Evolutionary conservation across 495 filamentous ascomycete species (phyloP), one percentile per base, ranked within the genome.

Genomic region (Aspergillus wentii): DNA sequence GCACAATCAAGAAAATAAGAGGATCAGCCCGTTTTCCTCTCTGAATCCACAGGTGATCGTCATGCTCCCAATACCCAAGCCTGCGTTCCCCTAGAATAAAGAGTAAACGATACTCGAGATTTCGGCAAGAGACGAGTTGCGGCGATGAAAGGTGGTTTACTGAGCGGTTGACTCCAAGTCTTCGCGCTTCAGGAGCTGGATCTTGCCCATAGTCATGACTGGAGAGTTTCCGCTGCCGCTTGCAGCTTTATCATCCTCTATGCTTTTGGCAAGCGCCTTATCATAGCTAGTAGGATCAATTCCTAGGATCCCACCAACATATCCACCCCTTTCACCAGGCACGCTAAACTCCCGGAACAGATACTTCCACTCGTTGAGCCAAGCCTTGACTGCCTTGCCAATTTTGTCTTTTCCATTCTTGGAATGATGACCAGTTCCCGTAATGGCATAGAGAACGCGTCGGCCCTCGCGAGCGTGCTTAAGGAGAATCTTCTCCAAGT

Each of bases 341-440:
- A 95, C 91, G 30, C 84, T 89, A 60, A 99, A 99, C 62, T 99
- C 94, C 25, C 90, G 83, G 60, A 88, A 99, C 1, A 89, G 83
- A 49, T 95, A 97, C 42, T 85, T 82, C 89, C 89, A 95, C 51
- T 97, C 91, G 50, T 91, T 91, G 17, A 99, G 69, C 66, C 94
- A 99, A 29, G 69, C 74, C 35, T 91, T 81, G 45, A 99, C 78
- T 6, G 89, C 87, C 67, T 95, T 96, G 43, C 91, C 91, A 19
- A 99, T 84, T 62, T 99, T 99, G 58, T 99, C 94, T 61, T 96
- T 97, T 46, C 92, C 92, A 53, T 94, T 92, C 70, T 97, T 97
- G 48, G 88, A 94, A 56, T 97, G 94, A 51, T 99, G 94, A 8
- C 91, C 91, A 5, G 92, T 96, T 40, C 92, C 92, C 3, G 88